Base-by-base conservation (phyloP, 2,329 filamentous ascomycete species). In the Zarea fungicola region DNA sequence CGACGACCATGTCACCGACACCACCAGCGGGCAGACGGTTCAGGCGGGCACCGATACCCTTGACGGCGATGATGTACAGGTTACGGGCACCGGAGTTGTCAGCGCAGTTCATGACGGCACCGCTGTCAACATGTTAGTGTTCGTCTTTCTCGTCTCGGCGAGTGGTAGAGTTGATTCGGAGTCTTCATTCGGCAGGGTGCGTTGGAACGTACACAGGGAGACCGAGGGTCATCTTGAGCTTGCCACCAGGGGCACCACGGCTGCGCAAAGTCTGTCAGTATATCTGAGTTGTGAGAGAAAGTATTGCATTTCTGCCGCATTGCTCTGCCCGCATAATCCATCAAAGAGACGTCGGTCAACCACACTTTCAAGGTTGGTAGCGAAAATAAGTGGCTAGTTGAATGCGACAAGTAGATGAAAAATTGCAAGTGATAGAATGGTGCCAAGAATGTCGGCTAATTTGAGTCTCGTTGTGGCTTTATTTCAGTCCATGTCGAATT, bases 161-260 rank as follows among this genome's bases (percentile, higher is more conserved):
- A 36, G 47, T 32, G 10, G 21, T 48, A 53, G 49, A 42, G 44
- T 44, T 42, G 52, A 32, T 42, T 39, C 18, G 6, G 31, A 41
- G 21, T 23, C 14, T 51, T 53, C 49, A 28, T 34, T 32, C 14
- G 25, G 18, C 21, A 29, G 32, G 34, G n/a, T 23, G 22, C 23
- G 32, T 22, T 13, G 10, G 57, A 68, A 88, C 90, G 75, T 95
- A 96, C 91, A 96, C 90, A 78, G 93, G 93, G 69, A 99, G 90
- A 96, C 89, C 93, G 77, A 99, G 89, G 75, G 93, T 96, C 93
- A 99, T 99, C 88, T 96, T 97, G 70, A 97, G 88, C 88, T 99
- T 99, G 88, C 95, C 95, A 84, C 93, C 93, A 70, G 91, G 87
- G 82, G 89, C 87, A 87, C 87, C 88, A 83, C 89, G 81, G 60